Conservation (phyloP, 257 asterid genomes). For the Gynochthodes officinalis region DNA sequence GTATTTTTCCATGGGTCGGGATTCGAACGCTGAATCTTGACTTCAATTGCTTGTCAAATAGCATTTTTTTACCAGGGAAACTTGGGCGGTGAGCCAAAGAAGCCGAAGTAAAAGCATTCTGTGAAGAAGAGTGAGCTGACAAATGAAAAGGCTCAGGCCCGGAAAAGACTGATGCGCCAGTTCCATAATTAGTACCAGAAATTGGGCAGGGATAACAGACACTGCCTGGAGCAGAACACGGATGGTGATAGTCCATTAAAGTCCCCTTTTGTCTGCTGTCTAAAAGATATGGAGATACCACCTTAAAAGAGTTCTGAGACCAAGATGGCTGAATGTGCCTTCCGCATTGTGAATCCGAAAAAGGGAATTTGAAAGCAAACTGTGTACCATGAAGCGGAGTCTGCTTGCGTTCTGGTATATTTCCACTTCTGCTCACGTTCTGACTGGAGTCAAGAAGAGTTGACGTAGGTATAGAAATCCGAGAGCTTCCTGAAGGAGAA, state of each 20-base stretch:
- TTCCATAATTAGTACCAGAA: constrained; percentile 26
- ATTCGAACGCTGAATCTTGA: constrained; percentile 21
- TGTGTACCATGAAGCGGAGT: constrained; percentile 26
- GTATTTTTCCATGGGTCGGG: constrained; percentile 26
- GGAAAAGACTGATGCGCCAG: constrained; percentile 25
- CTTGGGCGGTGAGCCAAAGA: constrained; percentile 19
- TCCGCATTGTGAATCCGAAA: constrained; percentile 38
- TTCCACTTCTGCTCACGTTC: constrained; percentile 16
- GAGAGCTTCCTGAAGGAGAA: constrained; percentile 25
- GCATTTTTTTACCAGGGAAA: constrained; percentile 27
- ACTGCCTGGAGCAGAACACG: constrained; percentile 22
- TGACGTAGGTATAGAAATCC: constrained; percentile 23
- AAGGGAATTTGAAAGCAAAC: constrained; percentile 48
- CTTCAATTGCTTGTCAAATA: constrained; percentile 24
- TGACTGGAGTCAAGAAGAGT: constrained; percentile 28
- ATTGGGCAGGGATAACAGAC: constrained; percentile 25
- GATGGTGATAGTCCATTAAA: constrained; percentile 19
- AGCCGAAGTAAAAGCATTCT: constrained; percentile 27
- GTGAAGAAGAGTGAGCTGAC: constrained; percentile 21
- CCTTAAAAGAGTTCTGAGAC: constrained; percentile 35
- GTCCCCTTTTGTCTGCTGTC: constrained; percentile 34
- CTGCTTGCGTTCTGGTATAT: constrained; percentile 28
- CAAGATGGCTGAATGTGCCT: constrained; percentile 31
- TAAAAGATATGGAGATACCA: constrained; percentile 25
- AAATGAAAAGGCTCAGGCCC: constrained; percentile 23